Evolutionary conservation across 768 basidiomycete species (phyloP).

Genomic region (Tulasnella sp.): DNA sequence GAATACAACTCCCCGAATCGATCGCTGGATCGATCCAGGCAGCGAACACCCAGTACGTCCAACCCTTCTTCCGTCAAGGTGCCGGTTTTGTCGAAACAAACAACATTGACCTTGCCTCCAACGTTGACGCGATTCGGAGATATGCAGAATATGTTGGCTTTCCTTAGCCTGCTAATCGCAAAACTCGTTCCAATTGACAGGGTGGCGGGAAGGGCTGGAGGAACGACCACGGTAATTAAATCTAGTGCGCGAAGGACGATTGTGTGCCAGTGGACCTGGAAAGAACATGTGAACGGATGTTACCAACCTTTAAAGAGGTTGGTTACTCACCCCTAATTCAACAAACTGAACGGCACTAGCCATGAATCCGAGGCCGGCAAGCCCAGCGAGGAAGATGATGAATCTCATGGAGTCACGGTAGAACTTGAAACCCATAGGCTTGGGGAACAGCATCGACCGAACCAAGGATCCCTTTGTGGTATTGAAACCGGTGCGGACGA

Average conservation of each 20-base stretch:
- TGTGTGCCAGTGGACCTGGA: slow-evolving; percentile 80
- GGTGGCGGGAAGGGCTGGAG: slow-evolving; percentile 94
- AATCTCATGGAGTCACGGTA: slow-evolving; percentile 90
- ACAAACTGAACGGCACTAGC: slow-evolving; percentile 91
- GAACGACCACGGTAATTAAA: slow-evolving; percentile 94
- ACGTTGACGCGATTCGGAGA: slow-evolving; percentile 94
- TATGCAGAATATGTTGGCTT: slow-evolving; percentile 89
- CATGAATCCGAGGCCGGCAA: slow-evolving; percentile 87
- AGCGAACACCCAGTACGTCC: slow-evolving; percentile 91
- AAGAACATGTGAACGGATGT: background rate
- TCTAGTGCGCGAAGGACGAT: slow-evolving; percentile 91
- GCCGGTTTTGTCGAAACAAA: slow-evolving; percentile 99
- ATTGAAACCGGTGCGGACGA: slow-evolving; percentile 89
- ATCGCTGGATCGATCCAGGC: slow-evolving; percentile 67
- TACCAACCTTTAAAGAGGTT: slow-evolving; percentile 15
- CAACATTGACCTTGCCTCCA: slow-evolving; percentile 92
- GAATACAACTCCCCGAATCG: slow-evolving; percentile 88
- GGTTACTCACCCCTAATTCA: slow-evolving; percentile 67
- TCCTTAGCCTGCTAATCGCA: slow-evolving; percentile 82
- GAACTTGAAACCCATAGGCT: slow-evolving; percentile 98
- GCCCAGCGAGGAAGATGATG: slow-evolving; percentile 84
- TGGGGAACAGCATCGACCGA: slow-evolving; percentile 97
- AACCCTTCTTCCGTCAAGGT: slow-evolving; percentile 97
- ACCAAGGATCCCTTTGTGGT: slow-evolving; percentile 96
- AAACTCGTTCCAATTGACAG: slow-evolving; percentile 97